Evolutionary conservation across 1,284 basidiomycete species (phyloP), one percentile per base, ranked within the genome.

Genomic region (Phellopilus nigrolimitatus): DNA sequence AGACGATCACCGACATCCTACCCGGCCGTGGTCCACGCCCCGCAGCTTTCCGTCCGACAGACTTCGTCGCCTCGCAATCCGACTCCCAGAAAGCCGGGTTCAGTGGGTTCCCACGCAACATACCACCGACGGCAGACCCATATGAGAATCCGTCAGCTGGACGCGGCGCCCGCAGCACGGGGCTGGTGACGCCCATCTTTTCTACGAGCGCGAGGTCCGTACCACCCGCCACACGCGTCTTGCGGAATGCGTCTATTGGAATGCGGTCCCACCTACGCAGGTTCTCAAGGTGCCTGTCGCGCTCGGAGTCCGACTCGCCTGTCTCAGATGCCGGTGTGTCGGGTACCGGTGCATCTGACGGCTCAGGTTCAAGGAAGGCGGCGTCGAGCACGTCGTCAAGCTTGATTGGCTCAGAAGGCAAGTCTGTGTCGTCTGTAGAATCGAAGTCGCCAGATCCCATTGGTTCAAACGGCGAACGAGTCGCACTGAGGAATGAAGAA

Each of bases 311-410:
- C 3, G 50, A 65, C 65, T 65, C 71, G 62, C 50, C 52, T 19
- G 56, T 41, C 27, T 59, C 56, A 38, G 55, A 57, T 19, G 42
- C 51, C 31, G 46, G 38, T 28, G 51, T 53, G 44, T 56, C 43
- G 64, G 58, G 52, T 50, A 52, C 22, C 4, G 56, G 60, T 39
- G 47, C 50, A 53, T 74, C 73, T 10, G 66, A 64, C 3, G 74
- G 70, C 51, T 81, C 80, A 3, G 75, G 70, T 57, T 80, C 78
- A 12, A 90, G 70, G 64, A 87, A 78, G 0, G 86, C 80, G 0
- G 81, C 71, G 54, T 91, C 84, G 30, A 91, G 71, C n/a, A 91
- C 86, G 58, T 91, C 87, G 59, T 88, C 79, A n/a, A 90, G 73
- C 48, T 80, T 75, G 44, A 90, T 82, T 7, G 78, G 70, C 52